Base-by-base conservation (phyloP, 2,329 filamentous ascomycete species). In the Dactylellina drechsleri region DNA sequence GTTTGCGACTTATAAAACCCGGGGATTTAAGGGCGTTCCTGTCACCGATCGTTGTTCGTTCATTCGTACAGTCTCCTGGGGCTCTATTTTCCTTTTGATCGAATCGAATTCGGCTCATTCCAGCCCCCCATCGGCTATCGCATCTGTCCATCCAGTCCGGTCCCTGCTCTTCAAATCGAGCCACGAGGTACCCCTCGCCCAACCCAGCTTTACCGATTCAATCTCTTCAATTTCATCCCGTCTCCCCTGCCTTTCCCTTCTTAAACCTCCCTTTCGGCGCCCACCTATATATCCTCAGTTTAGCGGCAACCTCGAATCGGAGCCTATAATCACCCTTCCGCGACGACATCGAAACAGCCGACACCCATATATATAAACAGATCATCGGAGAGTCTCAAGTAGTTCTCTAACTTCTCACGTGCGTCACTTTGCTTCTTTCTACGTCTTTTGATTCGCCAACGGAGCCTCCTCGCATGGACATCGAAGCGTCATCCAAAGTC, bases 401-500 rank as follows among this genome's bases (percentile, higher is more conserved):
- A 3, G 18, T 16, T 26, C 3, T 45, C 40, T n/a, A n/a, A 57
- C 23, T 85, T 79, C 82, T 82, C n/a, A 85, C 77, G 75, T 85
- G 84, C 12, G 61, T 36, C 23, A 16, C 16, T 43, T 59, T 54
- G 16, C 47, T 52, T 40, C 31, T 79, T 20, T 54, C 78, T 77
- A 47, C 15, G 43, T 47, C 43, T 18, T 47, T 15, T 18, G 43
- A 77, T 78, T 58, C 67, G 74, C 59, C 57, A 75, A 79, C 80
- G 64, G 79, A 79, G 57, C 58, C 16, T 61, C 54, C 50, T 59
- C 41, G 58, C 53, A 75, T 75, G 71, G 80, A 81, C 76, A 80
- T 84, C 75, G 81, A 82, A 76, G 90, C 90, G 78, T 86, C 92
- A 66, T 90, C 91, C 77, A 87, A 89, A 79, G 88, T 92, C 83